Base-by-base conservation (phyloP, 2,329 filamentous ascomycete species). In the Aspergillus thermomutatus region DNA sequence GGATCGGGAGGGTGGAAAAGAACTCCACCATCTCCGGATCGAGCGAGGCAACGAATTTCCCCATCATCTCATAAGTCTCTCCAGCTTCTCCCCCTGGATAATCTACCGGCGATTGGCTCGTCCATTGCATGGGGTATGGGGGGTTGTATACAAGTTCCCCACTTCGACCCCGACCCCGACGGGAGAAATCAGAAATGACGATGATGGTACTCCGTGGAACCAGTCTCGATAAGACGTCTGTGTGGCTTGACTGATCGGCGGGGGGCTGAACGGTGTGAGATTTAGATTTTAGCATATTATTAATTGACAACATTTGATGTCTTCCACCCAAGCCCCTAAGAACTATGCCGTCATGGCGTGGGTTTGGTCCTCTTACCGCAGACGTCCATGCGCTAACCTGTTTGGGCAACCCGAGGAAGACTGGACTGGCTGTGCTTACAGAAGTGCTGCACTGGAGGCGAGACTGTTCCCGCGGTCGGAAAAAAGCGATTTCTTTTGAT, bases 11-110 rank as follows among this genome's bases (percentile, higher is more conserved):
- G 46, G 8, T 31, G 31, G 28, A 40, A 25, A 43, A 26, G 46
- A 28, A 17, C 54, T 58, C 58, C 57, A 61, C 57, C 51, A 54
- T 60, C 60, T 60, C 61, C 62, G 61, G 61, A 63, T 67, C 52
- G 54, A 54, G 52, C 25, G 49, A 52, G 37, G 37, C 37, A 49
- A 46, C 9, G 19, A 19, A 21, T 28, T 50, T 48, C 49, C 46
- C 53, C 49, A 52, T 45, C 28, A 47, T 52, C 49, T 54, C 56
- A 28, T 48, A 49, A 57, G 49, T 34, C n/a, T n/a, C n/a, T n/a
- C n/a, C n/a, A n/a, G n/a, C n/a, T n/a, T n/a, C n/a, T n/a, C n/a
- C n/a, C n/a, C n/a, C n/a, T n/a, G n/a, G n/a, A n/a, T n/a, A n/a
- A n/a, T n/a, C n/a, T n/a, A n/a, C n/a, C 28, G 40, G 31, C 27